Evolutionary conservation across 2,329 filamentous ascomycete species (phyloP).

Genomic region (Talaromyces amestolkiae): DNA sequence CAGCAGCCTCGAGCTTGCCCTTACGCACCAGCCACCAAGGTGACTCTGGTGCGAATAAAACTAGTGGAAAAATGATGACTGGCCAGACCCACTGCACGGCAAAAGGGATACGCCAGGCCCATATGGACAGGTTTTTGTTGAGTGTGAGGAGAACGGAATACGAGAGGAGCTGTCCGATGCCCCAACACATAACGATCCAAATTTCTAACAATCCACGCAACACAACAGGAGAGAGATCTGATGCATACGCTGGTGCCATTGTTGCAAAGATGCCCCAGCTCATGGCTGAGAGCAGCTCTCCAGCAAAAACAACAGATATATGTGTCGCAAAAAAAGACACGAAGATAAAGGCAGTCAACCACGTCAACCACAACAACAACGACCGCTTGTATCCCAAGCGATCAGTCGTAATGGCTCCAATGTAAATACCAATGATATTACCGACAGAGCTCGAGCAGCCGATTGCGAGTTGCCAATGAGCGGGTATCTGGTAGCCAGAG

Average conservation of each 20-base stretch:
- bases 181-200: constrained; percentile 49
- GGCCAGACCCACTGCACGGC: constrained; percentile 56
- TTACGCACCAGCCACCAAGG: constrained; percentile 21
- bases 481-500: constrained; percentile 38
- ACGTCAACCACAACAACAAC: constrained; percentile 46
- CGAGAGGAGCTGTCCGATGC: constrained; percentile 51
- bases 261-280: constrained; percentile 54
- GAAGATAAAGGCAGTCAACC: constrained; percentile 49
- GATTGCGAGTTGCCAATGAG: constrained; percentile 17
- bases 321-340: constrained; percentile 53
- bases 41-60: constrained; percentile 26
- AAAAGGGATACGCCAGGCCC: constrained; percentile 54
- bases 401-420: constrained; percentile 12
- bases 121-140: constrained; percentile 47
- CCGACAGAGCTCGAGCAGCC: constrained; percentile 16
- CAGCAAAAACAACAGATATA: constrained; percentile 47
- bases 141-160: constrained; percentile 51
- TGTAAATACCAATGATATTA: constrained; percentile 19
- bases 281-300: constrained; percentile 51
- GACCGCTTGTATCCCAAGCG: constrained; percentile 29
- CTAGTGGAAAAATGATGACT: constrained; percentile 47
- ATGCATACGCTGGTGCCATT: constrained; percentile 46
- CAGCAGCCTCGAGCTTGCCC: constrained; percentile 14
- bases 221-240: constrained; percentile 46
- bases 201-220: constrained; percentile 47